These are phyloP conservation scores for Coemansia sp. DNA, from an alignment of 192 early-diverging fungal species.

Conservation along the genomic window DNA sequence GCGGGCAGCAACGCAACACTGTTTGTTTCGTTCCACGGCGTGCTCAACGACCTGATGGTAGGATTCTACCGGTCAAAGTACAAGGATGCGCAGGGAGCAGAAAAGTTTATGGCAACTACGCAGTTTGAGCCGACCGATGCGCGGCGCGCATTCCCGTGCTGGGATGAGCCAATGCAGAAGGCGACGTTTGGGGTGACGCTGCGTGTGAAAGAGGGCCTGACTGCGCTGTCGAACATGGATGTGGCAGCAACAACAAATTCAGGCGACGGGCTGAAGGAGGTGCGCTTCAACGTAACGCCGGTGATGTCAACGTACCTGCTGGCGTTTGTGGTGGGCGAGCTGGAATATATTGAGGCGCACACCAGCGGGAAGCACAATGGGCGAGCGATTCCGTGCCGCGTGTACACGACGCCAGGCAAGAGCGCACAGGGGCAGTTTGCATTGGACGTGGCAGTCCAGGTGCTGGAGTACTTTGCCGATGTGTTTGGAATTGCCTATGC, in stretches of 20 bases:
- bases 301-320: slow-evolving; percentile 82
- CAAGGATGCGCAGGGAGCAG: slow-evolving; percentile 59
- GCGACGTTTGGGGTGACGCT: slow-evolving; percentile 78
- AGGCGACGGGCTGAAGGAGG: slow-evolving; percentile 52
- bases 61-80: slow-evolving; percentile 92
- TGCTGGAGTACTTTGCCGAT: slow-evolving; percentile 70
- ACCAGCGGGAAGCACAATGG: slow-evolving; percentile 32
- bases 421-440: slow-evolving; percentile 68
- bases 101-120: slow-evolving; percentile 73
- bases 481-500: slow-evolving; percentile 71
- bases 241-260: slow-evolving; percentile 24
- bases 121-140: slow-evolving; percentile 95
- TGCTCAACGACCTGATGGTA: slow-evolving; percentile 83
- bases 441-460: slow-evolving; percentile 65
- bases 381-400: slow-evolving; percentile 55
- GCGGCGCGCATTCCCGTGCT: slow-evolving; percentile 87
- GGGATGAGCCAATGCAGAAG: slow-evolving; percentile 95
- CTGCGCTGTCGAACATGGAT: slow-evolving; percentile 77
- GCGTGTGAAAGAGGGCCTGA: slow-evolving; percentile 56
- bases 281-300: slow-evolving; percentile 71
- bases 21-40: slow-evolving; percentile 62
- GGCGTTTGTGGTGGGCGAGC: slow-evolving; percentile 72
- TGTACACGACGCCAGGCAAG: slow-evolving; percentile 68
- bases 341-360: slow-evolving; percentile 70
- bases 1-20: slow-evolving; percentile 57